phyloP scores from a whole-genome alignment of 2,329 filamentous ascomycete species.

The Cytospora paraplurivora region DNA sequence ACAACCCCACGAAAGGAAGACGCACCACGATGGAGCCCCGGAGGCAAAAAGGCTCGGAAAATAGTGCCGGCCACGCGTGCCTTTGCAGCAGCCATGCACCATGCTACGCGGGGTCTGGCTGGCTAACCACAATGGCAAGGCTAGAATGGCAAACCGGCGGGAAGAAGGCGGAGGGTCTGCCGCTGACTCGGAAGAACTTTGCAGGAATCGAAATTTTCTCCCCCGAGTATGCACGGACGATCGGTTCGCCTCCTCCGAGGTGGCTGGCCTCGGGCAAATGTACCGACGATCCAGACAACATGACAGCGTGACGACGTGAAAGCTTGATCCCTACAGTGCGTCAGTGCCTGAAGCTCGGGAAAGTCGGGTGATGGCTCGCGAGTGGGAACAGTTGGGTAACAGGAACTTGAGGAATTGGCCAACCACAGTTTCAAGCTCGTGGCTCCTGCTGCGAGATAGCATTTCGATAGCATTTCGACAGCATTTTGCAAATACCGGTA shows the following conservation, averaged over 20 bases:
- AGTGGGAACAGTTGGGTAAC: conserved; percentile 25
- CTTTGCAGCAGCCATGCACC: neutral
- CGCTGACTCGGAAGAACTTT: conserved; percentile 22
- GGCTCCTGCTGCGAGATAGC: neutral
- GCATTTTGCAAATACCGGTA: neutral
- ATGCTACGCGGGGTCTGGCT: neutral
- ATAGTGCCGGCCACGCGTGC: neutral
- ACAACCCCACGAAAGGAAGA: neutral
- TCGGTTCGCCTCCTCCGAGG: conserved; percentile 4
- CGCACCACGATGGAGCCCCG: neutral
- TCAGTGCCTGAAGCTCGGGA: too few species aligned
- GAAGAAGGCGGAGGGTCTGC: neutral
- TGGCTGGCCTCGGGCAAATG: neutral
- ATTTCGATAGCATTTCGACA: neutral
- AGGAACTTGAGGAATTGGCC: conserved; percentile 21
- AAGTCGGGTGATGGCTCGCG: conserved; percentile 8
- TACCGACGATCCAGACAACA: neutral
- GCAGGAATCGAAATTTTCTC: conserved; percentile 9
- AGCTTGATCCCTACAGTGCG: conserved; percentile 7
- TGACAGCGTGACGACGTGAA: too few species aligned
- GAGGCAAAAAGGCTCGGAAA: neutral
- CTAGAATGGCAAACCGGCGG: neutral
- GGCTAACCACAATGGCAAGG: too few species aligned
- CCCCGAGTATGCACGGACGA: neutral
- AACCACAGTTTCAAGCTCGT: conserved; percentile 23